Evolutionary conservation across 345 rosid species (phyloP), one percentile per base, ranked within the genome.

Genomic region (Bruguiera sexangula): DNA sequence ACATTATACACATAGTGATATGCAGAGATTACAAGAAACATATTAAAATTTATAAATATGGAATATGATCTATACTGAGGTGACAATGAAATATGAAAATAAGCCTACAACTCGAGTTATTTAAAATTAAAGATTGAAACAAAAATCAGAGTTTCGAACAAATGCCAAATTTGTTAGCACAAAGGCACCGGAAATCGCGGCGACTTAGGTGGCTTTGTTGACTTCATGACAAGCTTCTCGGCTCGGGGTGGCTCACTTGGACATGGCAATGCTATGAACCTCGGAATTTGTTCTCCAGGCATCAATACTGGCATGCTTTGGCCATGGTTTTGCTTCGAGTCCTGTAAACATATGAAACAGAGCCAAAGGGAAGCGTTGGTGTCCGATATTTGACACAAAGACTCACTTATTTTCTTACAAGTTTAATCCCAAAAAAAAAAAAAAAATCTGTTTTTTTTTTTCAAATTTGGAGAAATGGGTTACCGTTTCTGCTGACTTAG

Each of bases 211-310:
- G 84, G 85, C 65, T 81, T 83, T 30, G 81, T 76, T 62, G 76
- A 86, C 66, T 76, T 63, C 3, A 84, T 78, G 6, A 72, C 80
- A 10, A 80, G 67, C 62, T 78, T 81, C 55, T 86, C 87, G 50
- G 79, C 70, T 4, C 82, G 79, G 34, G 78, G 84, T 8, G 98
- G 93, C 83, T 84, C 80, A 69, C 96, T 83, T 0, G 98, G 98
- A 68, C 96, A 87, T 31, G 98, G 98, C 80, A 93, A 80, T 79
- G 98, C 98, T 74, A 93, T 87, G 61, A 93, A 93, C 73, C 87
- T 93, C 0, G 98, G 88, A 19, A 88, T 77, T 58, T 72, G 66
- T 60, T 93, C 98, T 60, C 98, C 98, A 2, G 98, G 97, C 98
- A 93, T 93, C 69, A 93, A 22, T 0, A 93, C 98, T 43, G 98